Percentiles rank a stretch among this genome's conserved stretches.
These are phyloP conservation scores for Metarhizium humberi DNA, from an alignment of 2,329 filamentous ascomycete genomes.

Conservation along the genomic window DNA sequence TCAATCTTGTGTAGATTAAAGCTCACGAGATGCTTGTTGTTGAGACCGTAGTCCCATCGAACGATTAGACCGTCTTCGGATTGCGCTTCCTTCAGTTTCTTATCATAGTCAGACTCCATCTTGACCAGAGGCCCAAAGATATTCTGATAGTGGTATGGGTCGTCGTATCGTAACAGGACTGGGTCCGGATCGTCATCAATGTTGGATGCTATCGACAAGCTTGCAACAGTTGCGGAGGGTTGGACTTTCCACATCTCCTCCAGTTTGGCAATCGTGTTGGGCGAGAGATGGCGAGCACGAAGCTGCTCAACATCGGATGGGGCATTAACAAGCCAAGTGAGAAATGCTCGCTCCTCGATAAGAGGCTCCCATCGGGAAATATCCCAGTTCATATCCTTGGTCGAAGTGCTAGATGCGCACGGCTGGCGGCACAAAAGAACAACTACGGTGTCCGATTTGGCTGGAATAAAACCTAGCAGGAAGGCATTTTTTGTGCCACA, in stretches of 20 bases:
- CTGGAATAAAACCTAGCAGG: constrained; percentile 92
- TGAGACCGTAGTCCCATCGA: constrained; percentile 88
- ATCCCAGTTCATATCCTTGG: constrained; percentile 99
- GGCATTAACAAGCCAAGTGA: constrained; percentile 83
- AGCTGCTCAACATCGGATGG: constrained; percentile 94
- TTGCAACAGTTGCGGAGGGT: constrained; percentile 74
- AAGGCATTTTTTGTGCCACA: constrained; percentile 99
- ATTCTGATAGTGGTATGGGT: constrained; percentile 97
- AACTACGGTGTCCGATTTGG: constrained; percentile 96
- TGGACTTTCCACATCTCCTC: constrained; percentile 99
- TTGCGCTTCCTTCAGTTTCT: constrained; percentile 96
- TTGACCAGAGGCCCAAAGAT: constrained; percentile 97
- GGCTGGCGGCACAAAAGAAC: constrained; percentile 94
- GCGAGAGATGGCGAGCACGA: constrained; percentile 83
- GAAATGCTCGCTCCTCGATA: constrained; percentile 91
- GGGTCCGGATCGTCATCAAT: constrained; percentile 93
- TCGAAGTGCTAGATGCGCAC: constrained; percentile 87
- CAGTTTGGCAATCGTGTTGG: constrained; percentile 89
- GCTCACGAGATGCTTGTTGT: constrained; percentile 94
- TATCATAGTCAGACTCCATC: constrained; percentile 98
- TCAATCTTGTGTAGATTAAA: constrained; percentile 96
- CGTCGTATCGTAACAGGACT: constrained; percentile 87
- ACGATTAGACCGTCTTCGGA: constrained; percentile 93
- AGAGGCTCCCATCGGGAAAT: constrained; percentile 95
- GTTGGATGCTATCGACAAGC: constrained; percentile 82